Conservation (phyloP, 1,284 basidiomycete genomes). For the Ganoderma resinaceum region DNA sequence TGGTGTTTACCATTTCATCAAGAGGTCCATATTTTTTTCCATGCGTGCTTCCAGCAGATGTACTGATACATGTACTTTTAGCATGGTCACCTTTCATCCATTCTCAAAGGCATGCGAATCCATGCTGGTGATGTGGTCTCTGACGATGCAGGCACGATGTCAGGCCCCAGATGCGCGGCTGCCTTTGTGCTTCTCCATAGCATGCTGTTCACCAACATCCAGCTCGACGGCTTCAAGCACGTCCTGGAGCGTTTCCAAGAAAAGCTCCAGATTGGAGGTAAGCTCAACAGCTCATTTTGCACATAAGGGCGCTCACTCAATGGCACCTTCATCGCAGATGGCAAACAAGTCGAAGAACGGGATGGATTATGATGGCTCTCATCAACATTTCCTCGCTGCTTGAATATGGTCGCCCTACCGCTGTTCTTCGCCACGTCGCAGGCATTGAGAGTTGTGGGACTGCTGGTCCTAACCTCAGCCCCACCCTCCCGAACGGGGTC, state of each 20-base stretch:
- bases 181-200: conserved; percentile 94
- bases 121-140: conserved; percentile 85
- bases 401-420: conserved; percentile 86
- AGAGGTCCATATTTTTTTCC: conserved; percentile 64
- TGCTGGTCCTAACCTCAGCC: conserved; percentile 38
- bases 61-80: conserved; percentile 37
- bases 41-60: conserved; percentile 9
- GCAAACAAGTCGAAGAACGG: conserved; percentile 67
- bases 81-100: conserved; percentile 90
- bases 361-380: conserved; percentile 96
- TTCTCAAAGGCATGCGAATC: conserved; percentile 89
- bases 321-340: conserved; percentile 24
- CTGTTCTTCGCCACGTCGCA: conserved; percentile 70
- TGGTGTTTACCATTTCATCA: conserved; percentile 92
- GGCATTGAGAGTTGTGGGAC: conserved; percentile 39
- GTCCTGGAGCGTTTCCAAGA: conserved; percentile 88
- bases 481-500: conserved; percentile 27
- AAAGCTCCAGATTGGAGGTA: conserved; percentile 79
- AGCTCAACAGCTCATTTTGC: conserved; percentile 11
- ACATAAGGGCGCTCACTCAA: conserved; percentile 7
- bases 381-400: conserved; percentile 85
- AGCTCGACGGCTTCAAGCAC: conserved; percentile 89
- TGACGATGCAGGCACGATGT: conserved; percentile 72
- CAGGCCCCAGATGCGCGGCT: conserved; percentile 79
- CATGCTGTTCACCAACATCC: conserved; percentile 94